These are phyloP conservation scores for Scutellaria galericulata DNA, from an alignment of 257 asterid species.

Conservation along the genomic window DNA sequence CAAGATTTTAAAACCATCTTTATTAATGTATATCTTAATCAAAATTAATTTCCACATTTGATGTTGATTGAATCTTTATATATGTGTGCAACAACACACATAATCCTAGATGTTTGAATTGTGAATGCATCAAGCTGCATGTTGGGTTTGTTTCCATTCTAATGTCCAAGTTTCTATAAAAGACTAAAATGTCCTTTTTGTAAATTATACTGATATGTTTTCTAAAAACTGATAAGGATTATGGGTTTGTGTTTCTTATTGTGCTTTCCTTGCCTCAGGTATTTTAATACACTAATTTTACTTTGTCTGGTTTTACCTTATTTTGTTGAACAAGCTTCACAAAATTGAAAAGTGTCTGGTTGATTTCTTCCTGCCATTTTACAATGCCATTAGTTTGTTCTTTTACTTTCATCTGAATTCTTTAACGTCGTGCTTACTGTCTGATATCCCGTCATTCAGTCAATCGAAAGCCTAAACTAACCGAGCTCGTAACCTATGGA, in stretches of 20 bases:
- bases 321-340: neutral
- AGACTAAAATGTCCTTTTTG: neutral
- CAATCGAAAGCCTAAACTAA: conserved; percentile 31
- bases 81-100: neutral
- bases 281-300: neutral
- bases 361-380: neutral
- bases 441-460: neutral
- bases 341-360: neutral
- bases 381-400: neutral
- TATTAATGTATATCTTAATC: conserved; percentile 1
- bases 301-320: conserved; percentile 10
- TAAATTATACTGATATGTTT: neutral
- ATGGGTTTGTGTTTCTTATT: neutral
- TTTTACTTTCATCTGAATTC: neutral
- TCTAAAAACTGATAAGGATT: neutral
- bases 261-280: conserved; percentile 20
- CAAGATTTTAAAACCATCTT: neutral
- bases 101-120: conserved; percentile 8
- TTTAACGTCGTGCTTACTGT: conserved; percentile 6
- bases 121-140: conserved; percentile 8
- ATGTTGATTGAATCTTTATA: neutral
- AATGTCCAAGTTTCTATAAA: conserved; percentile 6
- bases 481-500: conserved; percentile 56
- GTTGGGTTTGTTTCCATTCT: conserved; percentile 8
- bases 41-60: neutral